Evolutionary conservation across 164 flowering plant species (phyloP), one percentile per base, ranked within the genome.

Genomic region (Paratinospora sagittata): DNA sequence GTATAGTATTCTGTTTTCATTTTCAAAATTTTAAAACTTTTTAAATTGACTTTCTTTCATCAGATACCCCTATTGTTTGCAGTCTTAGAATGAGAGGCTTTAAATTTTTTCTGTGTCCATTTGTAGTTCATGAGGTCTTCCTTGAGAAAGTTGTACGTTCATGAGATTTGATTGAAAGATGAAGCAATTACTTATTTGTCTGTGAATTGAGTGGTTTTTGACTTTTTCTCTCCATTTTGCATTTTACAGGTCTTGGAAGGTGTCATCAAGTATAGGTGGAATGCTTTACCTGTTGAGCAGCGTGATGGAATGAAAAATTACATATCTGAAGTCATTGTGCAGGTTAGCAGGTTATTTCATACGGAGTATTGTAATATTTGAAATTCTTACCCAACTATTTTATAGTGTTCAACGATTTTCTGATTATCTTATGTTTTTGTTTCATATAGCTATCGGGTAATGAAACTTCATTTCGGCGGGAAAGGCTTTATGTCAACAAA

Each of bases 251-350:
- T 95, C 27, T 83, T 95, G 30, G 99, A 95, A 82, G 96, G 98
- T 76, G 99, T 95, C 62, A 91, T 95, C 63, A 95, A 95, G 80
- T 95, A 95, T 73, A 86, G 99, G 75, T 95, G 99, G 99, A 95
- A 95, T 83, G 98, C 95, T 26, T 82, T 95, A 79, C 99, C 99
- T 66, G 89, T 83, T 74, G 97, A 89, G 37, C 98, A 95, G 74
- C 83, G 99, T 33, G 97, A 95, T 84, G 99, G 99, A 72, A 95
- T 95, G 92, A 95, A 95, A 82, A 95, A 95, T 79, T 95, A 92
- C 78, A 95, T 95, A 66, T 95, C 99, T 49, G 97, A 95, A 60
- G 92, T 92, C 60, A 95, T 95, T 80, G 99, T 95, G 16, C 97
- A 95, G 94, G 99, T 92, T 30, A 8, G 16, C 97, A 95, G 92